These are phyloP conservation scores for Austroboletus sp. DNA, from an alignment of 1,284 basidiomycete genomes.

Conservation along the genomic window DNA sequence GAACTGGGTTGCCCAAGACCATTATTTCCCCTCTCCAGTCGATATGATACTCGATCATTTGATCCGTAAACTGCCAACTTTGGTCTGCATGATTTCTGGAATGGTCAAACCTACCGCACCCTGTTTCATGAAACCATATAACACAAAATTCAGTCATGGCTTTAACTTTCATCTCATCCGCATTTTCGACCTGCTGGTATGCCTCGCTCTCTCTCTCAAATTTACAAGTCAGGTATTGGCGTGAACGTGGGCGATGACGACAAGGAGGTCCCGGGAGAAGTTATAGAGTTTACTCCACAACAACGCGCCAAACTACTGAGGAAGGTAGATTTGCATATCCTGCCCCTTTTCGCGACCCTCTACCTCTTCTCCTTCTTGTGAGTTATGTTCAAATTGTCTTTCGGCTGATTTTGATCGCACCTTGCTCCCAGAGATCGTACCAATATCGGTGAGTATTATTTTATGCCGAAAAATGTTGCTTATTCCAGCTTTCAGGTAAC, in stretches of 20 bases:
- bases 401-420: neutral
- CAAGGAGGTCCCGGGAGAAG: neutral
- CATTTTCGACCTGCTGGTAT: neutral
- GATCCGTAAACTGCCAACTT: neutral
- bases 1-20: neutral
- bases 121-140: conserved; percentile 7
- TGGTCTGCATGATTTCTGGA: neutral
- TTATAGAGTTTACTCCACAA: conserved; percentile 12
- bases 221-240: conserved; percentile 2
- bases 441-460: conserved; percentile 27
- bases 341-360: conserved; percentile 46
- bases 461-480: neutral
- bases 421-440: conserved; percentile 27
- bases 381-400: conserved; percentile 15
- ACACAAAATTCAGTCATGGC: conserved; percentile 1
- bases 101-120: neutral
- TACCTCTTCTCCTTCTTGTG: conserved; percentile 53
- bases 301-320: conserved; percentile 35
- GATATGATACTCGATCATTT: neutral
- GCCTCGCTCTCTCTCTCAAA: neutral
- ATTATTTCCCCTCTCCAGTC: too few relatives aligned
- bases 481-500: conserved; percentile 18
- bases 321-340: conserved; percentile 45
- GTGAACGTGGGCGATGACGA: neutral
- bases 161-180: neutral